These are phyloP conservation scores for Actinomortierella wolfii DNA, from an alignment of 371 early-diverging fungal species.

Conservation along the genomic window DNA sequence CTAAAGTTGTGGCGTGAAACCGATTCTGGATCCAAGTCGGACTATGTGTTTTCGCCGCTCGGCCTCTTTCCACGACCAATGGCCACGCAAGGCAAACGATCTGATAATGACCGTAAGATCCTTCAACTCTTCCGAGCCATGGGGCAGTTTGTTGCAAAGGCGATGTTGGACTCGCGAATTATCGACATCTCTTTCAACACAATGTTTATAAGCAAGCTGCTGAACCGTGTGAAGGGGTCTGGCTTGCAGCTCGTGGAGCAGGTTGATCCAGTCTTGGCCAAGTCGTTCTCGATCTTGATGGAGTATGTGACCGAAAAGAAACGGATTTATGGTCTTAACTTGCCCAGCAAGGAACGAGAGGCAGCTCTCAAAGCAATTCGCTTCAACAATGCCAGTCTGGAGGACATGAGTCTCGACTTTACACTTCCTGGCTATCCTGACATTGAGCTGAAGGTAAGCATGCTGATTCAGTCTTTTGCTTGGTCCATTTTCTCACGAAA, in stretches of 20 bases:
- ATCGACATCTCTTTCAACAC: conserved; percentile 84
- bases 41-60: conserved; percentile 49
- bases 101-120: conserved; percentile 40
- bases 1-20: conserved; percentile 66
- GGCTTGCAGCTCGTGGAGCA: conserved; percentile 46
- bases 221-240: conserved; percentile 51
- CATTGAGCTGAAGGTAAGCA: conserved; percentile 61
- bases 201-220: conserved; percentile 71
- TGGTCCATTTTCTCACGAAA: background rate
- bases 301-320: conserved; percentile 60
- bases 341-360: conserved; percentile 45
- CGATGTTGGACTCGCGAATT: conserved; percentile 85
- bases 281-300: conserved; percentile 69
- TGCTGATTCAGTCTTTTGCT: background rate
- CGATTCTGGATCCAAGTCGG: conserved; percentile 12
- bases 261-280: conserved; percentile 72
- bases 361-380: conserved; percentile 50
- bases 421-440: conserved; percentile 79
- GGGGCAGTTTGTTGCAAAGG: conserved; percentile 90
- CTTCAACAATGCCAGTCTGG: conserved; percentile 56
- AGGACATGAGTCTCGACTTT: conserved; percentile 83
- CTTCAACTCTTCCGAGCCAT: conserved; percentile 65
- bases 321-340: conserved; percentile 54
- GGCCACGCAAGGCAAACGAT: background rate
- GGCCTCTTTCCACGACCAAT: conserved; percentile 83